phyloP scores from a whole-genome alignment of 1,139 yeast species.

The Diutina mesorugosa region DNA sequence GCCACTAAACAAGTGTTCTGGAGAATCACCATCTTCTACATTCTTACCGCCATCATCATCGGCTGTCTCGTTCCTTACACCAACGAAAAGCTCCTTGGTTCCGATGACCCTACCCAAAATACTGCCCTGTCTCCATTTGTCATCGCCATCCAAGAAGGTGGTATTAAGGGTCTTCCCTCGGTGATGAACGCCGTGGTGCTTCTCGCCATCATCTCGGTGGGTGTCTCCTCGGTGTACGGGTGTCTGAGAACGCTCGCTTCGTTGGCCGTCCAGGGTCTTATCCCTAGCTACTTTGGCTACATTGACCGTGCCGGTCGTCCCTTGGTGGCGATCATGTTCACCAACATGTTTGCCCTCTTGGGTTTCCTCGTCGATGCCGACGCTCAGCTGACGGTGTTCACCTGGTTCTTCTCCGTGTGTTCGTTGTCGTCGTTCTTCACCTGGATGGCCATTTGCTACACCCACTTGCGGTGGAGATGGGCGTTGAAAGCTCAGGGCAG shows the following conservation, averaged over 20 bases:
- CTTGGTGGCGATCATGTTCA: conserved; percentile 34
- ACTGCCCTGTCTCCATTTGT: conserved; percentile 1
- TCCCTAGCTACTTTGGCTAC: conserved; percentile 33
- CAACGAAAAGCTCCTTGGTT: conserved; percentile 17
- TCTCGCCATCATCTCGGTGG: conserved; percentile 38
- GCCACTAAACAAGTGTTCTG: conserved; percentile 73
- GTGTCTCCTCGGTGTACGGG: conserved; percentile 43
- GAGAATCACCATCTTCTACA: conserved; percentile 18
- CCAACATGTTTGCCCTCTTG: conserved; percentile 42
- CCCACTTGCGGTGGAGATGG: conserved; percentile 37
- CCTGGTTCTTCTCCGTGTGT: conserved; percentile 57
- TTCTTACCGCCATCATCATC: conserved; percentile 29
- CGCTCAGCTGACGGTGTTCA: conserved; percentile 37
- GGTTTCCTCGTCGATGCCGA: conserved; percentile 46
- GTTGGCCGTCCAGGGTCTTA: conserved; percentile 37
- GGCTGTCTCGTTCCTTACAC: conserved; percentile 34
- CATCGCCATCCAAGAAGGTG: conserved; percentile 11
- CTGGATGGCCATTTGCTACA: conserved; percentile 40
- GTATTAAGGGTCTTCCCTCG: conserved; percentile 21
- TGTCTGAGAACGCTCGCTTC: conserved; percentile 43
- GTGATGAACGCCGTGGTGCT: conserved; percentile 44
- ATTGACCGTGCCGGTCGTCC: conserved; percentile 50
- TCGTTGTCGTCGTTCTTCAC: conserved; percentile 49
- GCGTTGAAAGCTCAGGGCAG: conserved; percentile 36
- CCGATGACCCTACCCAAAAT: conserved; percentile 4